Evolutionary conservation across 345 rosid species (phyloP).

Genomic region (Arabis hirsuta): DNA sequence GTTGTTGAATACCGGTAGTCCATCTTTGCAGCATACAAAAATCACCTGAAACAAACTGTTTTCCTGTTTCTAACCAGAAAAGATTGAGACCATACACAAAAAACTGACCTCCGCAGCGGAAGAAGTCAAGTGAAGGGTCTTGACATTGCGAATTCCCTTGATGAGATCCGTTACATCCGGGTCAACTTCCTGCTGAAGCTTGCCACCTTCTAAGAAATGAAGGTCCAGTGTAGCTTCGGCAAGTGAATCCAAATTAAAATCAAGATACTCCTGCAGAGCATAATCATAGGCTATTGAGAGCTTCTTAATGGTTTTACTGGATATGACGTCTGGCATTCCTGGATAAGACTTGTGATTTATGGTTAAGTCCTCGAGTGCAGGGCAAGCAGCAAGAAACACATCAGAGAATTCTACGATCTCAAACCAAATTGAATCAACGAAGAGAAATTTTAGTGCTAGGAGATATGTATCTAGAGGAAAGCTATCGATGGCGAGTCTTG

Average conservation of each 20-base stretch:
- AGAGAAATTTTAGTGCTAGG: neutral
- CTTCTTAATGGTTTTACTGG: neutral
- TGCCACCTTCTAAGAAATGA: neutral
- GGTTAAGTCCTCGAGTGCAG: conserved; percentile 1
- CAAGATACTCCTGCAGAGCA: neutral
- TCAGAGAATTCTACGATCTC: neutral
- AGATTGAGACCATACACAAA: neutral
- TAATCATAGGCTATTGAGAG: neutral
- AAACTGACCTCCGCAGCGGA: conserved; percentile 5
- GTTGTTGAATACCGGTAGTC: neutral
- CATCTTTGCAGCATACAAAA: neutral
- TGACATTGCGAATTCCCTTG: neutral
- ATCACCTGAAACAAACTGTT: conserved; percentile 12
- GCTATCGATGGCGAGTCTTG: neutral
- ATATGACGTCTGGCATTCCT: neutral
- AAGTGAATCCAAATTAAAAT: neutral
- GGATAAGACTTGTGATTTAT: neutral
- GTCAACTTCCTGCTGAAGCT: neutral
- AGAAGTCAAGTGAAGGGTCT: neutral
- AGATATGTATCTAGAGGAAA: neutral
- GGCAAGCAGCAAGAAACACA: neutral
- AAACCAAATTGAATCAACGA: neutral
- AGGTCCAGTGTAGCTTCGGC: neutral
- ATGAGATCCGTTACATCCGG: neutral
- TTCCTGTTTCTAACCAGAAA: neutral